Conservation (phyloP, 176 grass and related monocot genomes). For the Aegilops sharonensis region DNA sequence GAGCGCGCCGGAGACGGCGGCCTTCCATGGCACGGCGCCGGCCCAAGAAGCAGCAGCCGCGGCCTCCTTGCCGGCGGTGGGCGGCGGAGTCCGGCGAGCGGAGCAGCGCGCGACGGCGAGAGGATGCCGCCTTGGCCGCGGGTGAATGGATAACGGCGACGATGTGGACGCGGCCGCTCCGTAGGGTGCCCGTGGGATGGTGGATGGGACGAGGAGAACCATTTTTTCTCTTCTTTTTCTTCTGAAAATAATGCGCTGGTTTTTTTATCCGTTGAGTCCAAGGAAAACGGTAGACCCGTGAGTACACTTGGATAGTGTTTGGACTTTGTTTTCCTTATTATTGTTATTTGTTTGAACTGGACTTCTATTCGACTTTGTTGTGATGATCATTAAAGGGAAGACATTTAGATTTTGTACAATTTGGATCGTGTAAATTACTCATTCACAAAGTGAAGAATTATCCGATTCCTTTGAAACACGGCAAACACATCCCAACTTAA, state of each 20-base stretch:
- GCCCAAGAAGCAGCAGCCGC: constrained; percentile 16
- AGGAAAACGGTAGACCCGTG: background rate
- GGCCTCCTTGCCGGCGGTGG: background rate
- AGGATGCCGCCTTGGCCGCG: background rate
- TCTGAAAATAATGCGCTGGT: background rate
- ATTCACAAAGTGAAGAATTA: background rate
- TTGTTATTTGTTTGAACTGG: background rate
- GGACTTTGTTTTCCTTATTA: background rate
- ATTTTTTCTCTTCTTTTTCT: background rate
- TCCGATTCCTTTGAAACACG: too few relatives aligned
- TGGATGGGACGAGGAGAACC: constrained; percentile 11
- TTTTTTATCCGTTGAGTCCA: background rate
- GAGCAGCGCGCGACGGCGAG: constrained; percentile 3
- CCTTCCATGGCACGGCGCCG: constrained; percentile 38
- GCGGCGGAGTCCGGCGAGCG: background rate
- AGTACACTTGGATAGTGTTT: background rate
- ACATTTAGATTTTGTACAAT: background rate
- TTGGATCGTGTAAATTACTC: background rate
- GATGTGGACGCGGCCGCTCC: constrained; percentile 11
- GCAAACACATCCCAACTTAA: background rate
- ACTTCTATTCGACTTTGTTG: background rate
- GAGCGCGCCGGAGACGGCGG: constrained; percentile 34
- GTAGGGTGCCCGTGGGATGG: background rate
- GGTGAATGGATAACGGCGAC: constrained; percentile 19
- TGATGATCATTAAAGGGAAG: background rate